Evolutionary conservation across 129 eudicot species (phyloP), one percentile per base, ranked within the genome.

Genomic region (Glebionis coronaria): DNA sequence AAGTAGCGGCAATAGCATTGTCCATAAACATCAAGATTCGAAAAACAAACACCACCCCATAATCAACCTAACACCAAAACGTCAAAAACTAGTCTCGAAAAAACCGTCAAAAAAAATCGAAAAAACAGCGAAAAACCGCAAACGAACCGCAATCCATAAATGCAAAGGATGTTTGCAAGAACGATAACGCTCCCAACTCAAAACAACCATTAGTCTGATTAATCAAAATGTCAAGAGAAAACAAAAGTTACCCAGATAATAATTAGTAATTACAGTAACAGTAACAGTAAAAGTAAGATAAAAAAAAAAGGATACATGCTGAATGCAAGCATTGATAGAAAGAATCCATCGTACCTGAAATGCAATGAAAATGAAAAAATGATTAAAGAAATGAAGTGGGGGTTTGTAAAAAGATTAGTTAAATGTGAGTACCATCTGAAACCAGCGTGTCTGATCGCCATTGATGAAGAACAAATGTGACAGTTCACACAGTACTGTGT

Each of bases 11-110:
- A 68, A 93, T 81, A 5, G 90, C 95, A 79, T 93, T 88, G 44
- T 93, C 99, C 14, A 93, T 79, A 81, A 93, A 89, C 99, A 93
- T 93, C 90, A 93, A 68, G 68, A 89, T 77, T 67, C 99, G 90
- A 63, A 89, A 88, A 73, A 93, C 65, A 77, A 93, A 89, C 28
- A 89, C 88, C 5, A 85, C 61, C 3, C 90, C 82, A 68, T 93
- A 93, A 69, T 93, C 98, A 65, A 88, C 95, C 98, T 93, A 44
- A 68, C 42, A 40, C 46, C 40, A 73, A 66, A 59, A 16, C 18
- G 27, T 5, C 14, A 42, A 57, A 40, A 19, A 76, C 49, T 11
- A 67, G 56, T 27, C 38, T 60, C 21, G n/a, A 58, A 19, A 49
- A 55, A 68, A n/a, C 10, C 5, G 16, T n/a, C 21, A 35, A 10